Conservation (phyloP, 495 filamentous ascomycete genomes). For the Hypoxylon cercidicola region DNA sequence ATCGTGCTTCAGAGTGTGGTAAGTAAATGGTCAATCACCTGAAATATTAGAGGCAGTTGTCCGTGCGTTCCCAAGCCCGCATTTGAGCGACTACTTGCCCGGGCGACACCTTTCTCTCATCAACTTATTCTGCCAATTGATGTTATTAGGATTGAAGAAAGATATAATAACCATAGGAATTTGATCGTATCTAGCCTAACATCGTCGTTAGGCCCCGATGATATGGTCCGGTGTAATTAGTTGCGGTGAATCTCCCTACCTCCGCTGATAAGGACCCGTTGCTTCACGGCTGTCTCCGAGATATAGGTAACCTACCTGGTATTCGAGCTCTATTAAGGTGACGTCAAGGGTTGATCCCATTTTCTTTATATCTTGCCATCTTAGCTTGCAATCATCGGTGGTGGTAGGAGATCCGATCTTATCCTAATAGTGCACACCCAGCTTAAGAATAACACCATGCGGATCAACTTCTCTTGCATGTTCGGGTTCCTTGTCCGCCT, state of each 20-base stretch:
- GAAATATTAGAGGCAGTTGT: too few species aligned
- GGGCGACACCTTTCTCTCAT: too few species aligned
- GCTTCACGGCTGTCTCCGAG: conserved; percentile 1
- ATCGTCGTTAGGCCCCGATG: background rate
- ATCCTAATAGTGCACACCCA: background rate
- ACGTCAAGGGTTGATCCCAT: background rate
- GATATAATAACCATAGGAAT: background rate
- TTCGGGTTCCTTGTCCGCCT: conserved; percentile 12
- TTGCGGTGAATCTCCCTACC: background rate
- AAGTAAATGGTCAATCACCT: too few species aligned
- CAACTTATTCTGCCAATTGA: too few species aligned
- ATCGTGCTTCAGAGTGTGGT: too few species aligned
- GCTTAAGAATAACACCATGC: conserved; percentile 5
- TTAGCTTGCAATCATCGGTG: background rate
- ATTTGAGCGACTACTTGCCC: too few species aligned
- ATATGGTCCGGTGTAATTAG: background rate
- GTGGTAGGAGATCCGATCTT: background rate
- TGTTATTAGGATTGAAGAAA: background rate
- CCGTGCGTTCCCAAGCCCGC: too few species aligned
- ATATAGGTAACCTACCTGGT: too few species aligned
- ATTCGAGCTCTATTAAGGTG: background rate
- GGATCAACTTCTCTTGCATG: conserved; percentile 3
- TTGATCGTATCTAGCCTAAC: too few species aligned
- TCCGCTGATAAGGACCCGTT: conserved; percentile 6
- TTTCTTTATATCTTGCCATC: background rate